Percentiles rank a stretch among this genome's conserved stretches.
These are phyloP conservation scores for Acephala macrosclerotiorum DNA, from an alignment of 2,329 filamentous ascomycete genomes.

Conservation along the genomic window DNA sequence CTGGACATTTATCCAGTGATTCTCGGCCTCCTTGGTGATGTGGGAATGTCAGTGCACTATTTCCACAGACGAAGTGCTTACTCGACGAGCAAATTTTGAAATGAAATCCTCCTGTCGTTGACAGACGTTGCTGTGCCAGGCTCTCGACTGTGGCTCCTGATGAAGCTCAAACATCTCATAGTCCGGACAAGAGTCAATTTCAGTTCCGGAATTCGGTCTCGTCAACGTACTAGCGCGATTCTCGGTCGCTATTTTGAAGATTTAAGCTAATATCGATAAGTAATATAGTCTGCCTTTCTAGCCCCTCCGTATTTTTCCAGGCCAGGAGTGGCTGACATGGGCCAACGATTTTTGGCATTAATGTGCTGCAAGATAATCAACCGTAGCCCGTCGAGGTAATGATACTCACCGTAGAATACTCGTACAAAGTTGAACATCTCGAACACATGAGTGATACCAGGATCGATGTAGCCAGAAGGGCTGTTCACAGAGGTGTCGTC, in stretches of 20 bases:
- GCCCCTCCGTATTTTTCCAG: neutral
- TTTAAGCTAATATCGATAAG: neutral
- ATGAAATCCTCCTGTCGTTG: neutral
- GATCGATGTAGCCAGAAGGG: no score
- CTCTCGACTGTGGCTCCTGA: neutral
- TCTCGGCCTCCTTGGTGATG: no score
- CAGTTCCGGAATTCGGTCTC: neutral
- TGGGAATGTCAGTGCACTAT: no score
- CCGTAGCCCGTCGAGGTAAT: neutral
- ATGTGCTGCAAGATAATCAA: neutral
- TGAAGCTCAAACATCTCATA: neutral
- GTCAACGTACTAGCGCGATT: neutral
- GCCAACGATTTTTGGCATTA: neutral
- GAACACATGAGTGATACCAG: no score
- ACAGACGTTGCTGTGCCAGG: neutral
- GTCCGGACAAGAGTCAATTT: neutral
- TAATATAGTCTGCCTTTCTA: neutral
- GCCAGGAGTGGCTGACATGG: neutral
- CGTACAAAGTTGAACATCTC: neutral
- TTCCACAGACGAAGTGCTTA: no score
- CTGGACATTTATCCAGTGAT: no score
- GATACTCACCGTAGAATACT: neutral
- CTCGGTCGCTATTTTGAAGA: neutral
- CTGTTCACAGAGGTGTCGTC: no score
- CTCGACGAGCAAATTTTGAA: neutral